Conservation (phyloP, 345 rosid species). For the Rubroshorea leprosula region DNA sequence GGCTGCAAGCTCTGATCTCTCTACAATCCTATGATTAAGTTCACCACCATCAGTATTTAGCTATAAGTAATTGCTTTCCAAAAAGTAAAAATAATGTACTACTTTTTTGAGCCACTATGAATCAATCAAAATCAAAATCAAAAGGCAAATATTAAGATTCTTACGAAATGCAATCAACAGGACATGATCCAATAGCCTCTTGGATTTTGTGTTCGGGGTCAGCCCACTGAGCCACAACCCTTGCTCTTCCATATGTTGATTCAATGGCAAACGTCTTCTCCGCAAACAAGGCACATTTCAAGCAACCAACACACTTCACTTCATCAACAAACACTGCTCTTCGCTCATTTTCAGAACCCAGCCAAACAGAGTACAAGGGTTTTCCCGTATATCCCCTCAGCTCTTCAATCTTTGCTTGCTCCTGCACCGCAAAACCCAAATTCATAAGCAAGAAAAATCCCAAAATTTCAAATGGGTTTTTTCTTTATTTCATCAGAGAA, state of each 20-base stretch:
- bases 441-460: neutral
- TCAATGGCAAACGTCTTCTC: slow-evolving; percentile 81
- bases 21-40: slow-evolving; percentile 55
- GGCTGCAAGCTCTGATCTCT: slow-evolving; percentile 79
- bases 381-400: slow-evolving; percentile 72
- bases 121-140: neutral
- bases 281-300: slow-evolving; percentile 82
- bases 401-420: slow-evolving; percentile 64
- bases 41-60: neutral
- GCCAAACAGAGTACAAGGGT: slow-evolving; percentile 73
- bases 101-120: neutral
- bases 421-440: slow-evolving; percentile 28
- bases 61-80: too few species aligned
- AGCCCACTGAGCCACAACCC: slow-evolving; percentile 96
- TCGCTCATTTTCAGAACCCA: slow-evolving; percentile 62
- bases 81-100: neutral
- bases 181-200: slow-evolving; percentile 74
- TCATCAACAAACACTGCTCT: slow-evolving; percentile 90
- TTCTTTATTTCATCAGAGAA: neutral
- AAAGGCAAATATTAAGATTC: neutral
- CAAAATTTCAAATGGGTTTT: neutral
- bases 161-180: slow-evolving; percentile 86
- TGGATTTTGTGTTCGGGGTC: slow-evolving; percentile 68
- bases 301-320: slow-evolving; percentile 87
- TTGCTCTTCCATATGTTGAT: slow-evolving; percentile 68